These are phyloP conservation scores for Grosmannia huntii DNA, from an alignment of 2,329 filamentous ascomycete species.

Conservation along the genomic window DNA sequence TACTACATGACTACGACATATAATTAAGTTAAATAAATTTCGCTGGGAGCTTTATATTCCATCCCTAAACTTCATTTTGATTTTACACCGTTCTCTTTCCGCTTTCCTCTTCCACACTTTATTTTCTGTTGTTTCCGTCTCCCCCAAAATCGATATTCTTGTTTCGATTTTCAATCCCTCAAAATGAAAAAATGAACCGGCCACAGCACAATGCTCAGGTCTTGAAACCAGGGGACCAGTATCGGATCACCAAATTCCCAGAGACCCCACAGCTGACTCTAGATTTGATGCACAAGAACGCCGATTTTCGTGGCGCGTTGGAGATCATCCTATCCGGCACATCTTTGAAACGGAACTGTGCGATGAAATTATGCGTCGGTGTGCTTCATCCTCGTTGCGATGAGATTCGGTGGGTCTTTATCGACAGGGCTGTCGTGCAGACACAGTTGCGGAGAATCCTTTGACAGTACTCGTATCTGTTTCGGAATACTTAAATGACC, in stretches of 20 bases:
- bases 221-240: not conserved
- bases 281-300: not conserved
- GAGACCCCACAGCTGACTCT: not conserved
- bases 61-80: too few species aligned
- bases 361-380: not conserved
- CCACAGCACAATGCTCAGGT: not conserved
- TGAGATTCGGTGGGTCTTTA: not conserved
- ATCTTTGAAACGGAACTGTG: not conserved
- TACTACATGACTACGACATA: too few species aligned
- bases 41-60: too few species aligned
- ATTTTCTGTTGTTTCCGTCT: too few species aligned
- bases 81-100: too few species aligned
- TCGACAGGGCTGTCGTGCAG: not conserved
- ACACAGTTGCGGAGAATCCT: not conserved
- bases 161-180: not conserved
- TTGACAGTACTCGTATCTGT: not conserved
- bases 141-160: too few species aligned
- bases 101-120: too few species aligned
- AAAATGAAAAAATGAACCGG: not conserved
- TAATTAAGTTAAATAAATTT: too few species aligned
- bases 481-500: not conserved
- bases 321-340: not conserved
- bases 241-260: not conserved
- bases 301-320: not conserved
- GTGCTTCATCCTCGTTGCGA: not conserved